Evolutionary conservation across 805 yeast genomes (phyloP).

Genomic region (Nakazawaea peltata): DNA sequence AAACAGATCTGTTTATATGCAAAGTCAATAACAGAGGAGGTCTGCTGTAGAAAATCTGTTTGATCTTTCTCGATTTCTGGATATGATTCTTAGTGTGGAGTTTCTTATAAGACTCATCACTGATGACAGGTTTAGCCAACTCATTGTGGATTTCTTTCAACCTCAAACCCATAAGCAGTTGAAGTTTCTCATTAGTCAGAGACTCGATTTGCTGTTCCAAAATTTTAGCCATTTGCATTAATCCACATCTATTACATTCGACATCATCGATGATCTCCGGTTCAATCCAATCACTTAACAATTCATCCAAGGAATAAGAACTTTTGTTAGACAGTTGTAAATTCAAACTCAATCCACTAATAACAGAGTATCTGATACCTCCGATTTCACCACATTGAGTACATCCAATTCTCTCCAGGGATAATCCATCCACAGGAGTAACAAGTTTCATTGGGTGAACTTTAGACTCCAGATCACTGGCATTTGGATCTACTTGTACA

Average conservation of each 20-base stretch:
- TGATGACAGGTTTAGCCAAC: conserved; percentile 57
- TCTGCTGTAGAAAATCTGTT: conserved; percentile 70
- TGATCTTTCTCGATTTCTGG: conserved; percentile 71
- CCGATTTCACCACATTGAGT: conserved; percentile 89
- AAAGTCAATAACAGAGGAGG: conserved; percentile 80
- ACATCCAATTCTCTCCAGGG: conserved; percentile 88
- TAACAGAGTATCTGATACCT: conserved; percentile 77
- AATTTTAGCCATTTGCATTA: conserved; percentile 50
- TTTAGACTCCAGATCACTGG: conserved; percentile 31
- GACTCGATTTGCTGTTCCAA: conserved; percentile 29
- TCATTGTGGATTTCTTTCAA: conserved; percentile 42
- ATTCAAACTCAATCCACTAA: conserved; percentile 66
- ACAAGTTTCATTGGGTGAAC: conserved; percentile 48
- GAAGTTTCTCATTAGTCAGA: conserved; percentile 19
- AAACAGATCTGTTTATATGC: conserved; percentile 89
- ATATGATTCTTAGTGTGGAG: conserved; percentile 70
- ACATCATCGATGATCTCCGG: conserved; percentile 91
- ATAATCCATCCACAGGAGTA: conserved; percentile 89
- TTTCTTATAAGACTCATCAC: conserved; percentile 69
- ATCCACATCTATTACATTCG: conserved; percentile 89
- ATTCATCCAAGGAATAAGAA: conserved; percentile 36
- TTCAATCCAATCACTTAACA: conserved; percentile 58
- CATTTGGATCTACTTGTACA: conserved; percentile 67
- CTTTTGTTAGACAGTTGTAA: conserved; percentile 43
- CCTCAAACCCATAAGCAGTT: conserved; percentile 31